Evolutionary conservation across 2,329 filamentous ascomycete species (phyloP).

Genomic region (Domatiomyces catenatus): DNA sequence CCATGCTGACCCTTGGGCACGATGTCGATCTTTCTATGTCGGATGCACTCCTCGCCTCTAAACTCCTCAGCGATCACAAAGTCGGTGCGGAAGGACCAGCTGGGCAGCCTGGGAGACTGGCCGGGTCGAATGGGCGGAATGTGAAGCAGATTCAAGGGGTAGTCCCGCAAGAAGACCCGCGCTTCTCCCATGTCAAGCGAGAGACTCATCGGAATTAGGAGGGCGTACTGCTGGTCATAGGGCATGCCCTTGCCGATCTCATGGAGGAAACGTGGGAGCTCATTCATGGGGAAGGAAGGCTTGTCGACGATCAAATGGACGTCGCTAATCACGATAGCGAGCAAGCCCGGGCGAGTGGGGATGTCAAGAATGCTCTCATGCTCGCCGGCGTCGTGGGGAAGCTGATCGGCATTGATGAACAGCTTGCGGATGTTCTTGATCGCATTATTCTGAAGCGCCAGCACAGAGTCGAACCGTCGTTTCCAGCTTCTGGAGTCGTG

Average conservation of each 20-base stretch:
- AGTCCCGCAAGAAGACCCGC: slow-evolving; percentile 74
- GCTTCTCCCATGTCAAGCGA: slow-evolving; percentile 83
- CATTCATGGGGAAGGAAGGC: slow-evolving; percentile 70
- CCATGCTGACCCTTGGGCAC: slow-evolving; percentile 51
- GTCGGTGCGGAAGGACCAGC: slow-evolving; percentile 70
- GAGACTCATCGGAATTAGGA: slow-evolving; percentile 80
- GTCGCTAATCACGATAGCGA: slow-evolving; percentile 68
- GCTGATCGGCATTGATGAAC: slow-evolving; percentile 68
- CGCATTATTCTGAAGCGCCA: slow-evolving; percentile 52
- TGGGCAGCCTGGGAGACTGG: slow-evolving; percentile 65
- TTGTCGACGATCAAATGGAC: slow-evolving; percentile 78
- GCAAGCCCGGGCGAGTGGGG: slow-evolving; percentile 67
- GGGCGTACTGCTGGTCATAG: slow-evolving; percentile 71
- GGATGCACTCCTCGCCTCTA: slow-evolving; percentile 61
- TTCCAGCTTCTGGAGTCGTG: slow-evolving; percentile 90
- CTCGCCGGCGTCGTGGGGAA: slow-evolving; percentile 68
- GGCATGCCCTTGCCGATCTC: slow-evolving; percentile 95
- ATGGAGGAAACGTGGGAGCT: slow-evolving; percentile 72
- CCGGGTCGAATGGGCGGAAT: slow-evolving; percentile 67
- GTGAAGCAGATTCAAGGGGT: slow-evolving; percentile 80
- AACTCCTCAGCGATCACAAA: slow-evolving; percentile 95
- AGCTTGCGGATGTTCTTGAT: slow-evolving; percentile 63
- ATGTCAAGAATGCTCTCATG: slow-evolving; percentile 74
- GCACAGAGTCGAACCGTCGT: slow-evolving; percentile 65
- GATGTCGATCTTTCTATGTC: slow-evolving; percentile 68